Evolutionary conservation across 345 rosid genomes (phyloP), one percentile per base, ranked within the genome.

Genomic region (Lenwebbia sp.): DNA sequence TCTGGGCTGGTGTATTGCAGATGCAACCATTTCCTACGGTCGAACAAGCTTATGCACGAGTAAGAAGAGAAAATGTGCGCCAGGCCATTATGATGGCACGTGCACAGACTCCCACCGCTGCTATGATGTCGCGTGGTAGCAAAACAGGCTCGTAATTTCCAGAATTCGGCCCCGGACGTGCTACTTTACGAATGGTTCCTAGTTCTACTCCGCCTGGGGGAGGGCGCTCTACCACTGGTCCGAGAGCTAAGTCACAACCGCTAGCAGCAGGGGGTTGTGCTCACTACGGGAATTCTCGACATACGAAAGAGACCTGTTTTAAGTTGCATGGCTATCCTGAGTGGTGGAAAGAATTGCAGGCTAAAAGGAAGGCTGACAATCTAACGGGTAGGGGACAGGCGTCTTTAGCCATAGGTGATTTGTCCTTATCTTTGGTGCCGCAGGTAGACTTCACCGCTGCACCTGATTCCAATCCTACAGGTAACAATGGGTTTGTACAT

Each of bases 61-160:
- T 11, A 50, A 52, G 17, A 50, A 50, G 52, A 50, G 52, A 50
- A 50, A 41, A 70, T 2, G 41, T 44, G 47, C 9, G 47, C 76
- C 85, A 90, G 51, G 26, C 47, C 84, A 51, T 90, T 90, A 37
- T 85, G 74, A 21, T 90, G 17, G 54, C 17, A 50, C 13, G 8
- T 9, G 13, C 52, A 50, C 4, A 11, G 13, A 40, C 84, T 49
- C 23, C 12, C 55, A 10, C 52, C 13, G 3, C 4, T 50, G 52
- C 52, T 50, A 50, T 50, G 52, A 1, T 50, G 52, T 50, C 52
- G 12, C 4, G 13, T 50, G 12, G 52, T 4, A 11, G 12, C 3
- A 50, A 50, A 50, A 50, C 4, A 50, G 52, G 52, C 52, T 50
- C 13, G 13, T 13, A 50, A 50, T 50, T 50, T 50, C 52, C 13